Evolutionary conservation across 192 early-diverging fungal genomes (phyloP).

Genomic region (Kappamyces sp.): DNA sequence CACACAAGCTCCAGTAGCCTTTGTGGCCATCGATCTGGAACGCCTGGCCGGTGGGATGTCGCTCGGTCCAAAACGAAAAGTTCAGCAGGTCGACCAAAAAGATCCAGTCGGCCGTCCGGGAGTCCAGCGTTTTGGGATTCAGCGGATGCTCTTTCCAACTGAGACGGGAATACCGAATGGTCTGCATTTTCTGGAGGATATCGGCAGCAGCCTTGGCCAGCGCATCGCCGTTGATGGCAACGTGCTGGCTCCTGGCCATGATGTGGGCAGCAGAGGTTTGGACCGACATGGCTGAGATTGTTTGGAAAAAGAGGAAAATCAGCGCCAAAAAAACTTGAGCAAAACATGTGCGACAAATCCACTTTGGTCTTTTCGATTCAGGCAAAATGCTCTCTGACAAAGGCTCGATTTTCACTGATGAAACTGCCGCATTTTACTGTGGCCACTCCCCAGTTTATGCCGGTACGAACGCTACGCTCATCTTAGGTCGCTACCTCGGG

Average conservation of each 20-base stretch:
- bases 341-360: slow-evolving; percentile 1
- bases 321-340: slow-evolving; percentile 2
- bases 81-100: slow-evolving; percentile 79
- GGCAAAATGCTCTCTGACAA: slow-evolving; percentile 75
- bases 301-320: too few species aligned
- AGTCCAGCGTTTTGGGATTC: slow-evolving; percentile 10
- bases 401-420: slow-evolving; percentile 68
- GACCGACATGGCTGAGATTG: slow-evolving; percentile 8
- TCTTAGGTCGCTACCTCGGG: slow-evolving; percentile 85
- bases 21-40: slow-evolving; percentile 32
- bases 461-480: too few species aligned
- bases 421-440: slow-evolving; percentile 76
- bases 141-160: slow-evolving; percentile 12
- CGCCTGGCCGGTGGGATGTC: slow-evolving; percentile 41
- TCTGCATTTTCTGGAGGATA: slow-evolving; percentile 5
- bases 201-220: background rate
- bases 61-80: slow-evolving; percentile 79
- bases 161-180: background rate
- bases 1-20: slow-evolving; percentile 82
- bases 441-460: slow-evolving; percentile 83
- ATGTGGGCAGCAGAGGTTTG: background rate
- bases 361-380: slow-evolving; percentile 66
- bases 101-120: slow-evolving; percentile 45
- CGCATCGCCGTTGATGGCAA: background rate
- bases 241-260: slow-evolving; percentile 6